Conservation (phyloP, 2,329 filamentous ascomycete genomes). For the Corniculantispora saksenae region DNA sequence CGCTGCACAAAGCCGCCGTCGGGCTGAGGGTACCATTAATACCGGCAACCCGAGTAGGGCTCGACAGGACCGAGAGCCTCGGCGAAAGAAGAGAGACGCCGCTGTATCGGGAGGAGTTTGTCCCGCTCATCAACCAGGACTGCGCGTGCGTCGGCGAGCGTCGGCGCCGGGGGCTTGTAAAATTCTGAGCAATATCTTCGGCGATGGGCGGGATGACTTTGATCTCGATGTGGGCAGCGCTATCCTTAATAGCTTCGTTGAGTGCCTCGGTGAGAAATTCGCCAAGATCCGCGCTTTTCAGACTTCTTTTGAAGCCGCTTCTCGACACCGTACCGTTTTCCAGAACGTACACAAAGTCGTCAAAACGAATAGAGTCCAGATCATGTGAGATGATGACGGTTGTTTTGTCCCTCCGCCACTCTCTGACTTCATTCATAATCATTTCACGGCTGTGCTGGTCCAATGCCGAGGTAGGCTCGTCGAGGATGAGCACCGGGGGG, state of each 20-base stretch:
- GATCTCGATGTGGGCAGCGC: conserved; percentile 1
- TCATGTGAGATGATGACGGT: conserved; percentile 95
- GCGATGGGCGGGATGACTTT: conserved; percentile 3
- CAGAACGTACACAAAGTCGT: conserved; percentile 81
- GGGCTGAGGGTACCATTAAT: not conserved
- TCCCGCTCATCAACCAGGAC: not conserved
- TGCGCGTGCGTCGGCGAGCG: not conserved
- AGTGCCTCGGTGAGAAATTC: not conserved
- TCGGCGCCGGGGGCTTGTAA: not conserved
- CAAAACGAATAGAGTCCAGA: conserved; percentile 68
- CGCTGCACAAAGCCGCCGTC: not conserved
- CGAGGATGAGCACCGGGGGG: conserved; percentile 78
- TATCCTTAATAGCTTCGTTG: not conserved
- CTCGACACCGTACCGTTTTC: conserved; percentile 69
- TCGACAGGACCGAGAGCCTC: conserved; percentile 1
- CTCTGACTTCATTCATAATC: conserved; percentile 73
- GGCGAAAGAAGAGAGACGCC: not conserved
- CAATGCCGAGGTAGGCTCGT: conserved; percentile 85
- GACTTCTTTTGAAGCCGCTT: conserved; percentile 62
- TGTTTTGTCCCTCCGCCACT: conserved; percentile 78
- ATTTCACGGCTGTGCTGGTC: conserved; percentile 69
- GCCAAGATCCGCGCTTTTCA: conserved; percentile 34
- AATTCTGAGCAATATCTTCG: not conserved
- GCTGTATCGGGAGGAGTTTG: not conserved
- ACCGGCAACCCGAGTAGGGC: not conserved